Evolutionary conservation across 1,139 yeast genomes (phyloP).

Genomic region (Suhomyces ambrosiae): DNA sequence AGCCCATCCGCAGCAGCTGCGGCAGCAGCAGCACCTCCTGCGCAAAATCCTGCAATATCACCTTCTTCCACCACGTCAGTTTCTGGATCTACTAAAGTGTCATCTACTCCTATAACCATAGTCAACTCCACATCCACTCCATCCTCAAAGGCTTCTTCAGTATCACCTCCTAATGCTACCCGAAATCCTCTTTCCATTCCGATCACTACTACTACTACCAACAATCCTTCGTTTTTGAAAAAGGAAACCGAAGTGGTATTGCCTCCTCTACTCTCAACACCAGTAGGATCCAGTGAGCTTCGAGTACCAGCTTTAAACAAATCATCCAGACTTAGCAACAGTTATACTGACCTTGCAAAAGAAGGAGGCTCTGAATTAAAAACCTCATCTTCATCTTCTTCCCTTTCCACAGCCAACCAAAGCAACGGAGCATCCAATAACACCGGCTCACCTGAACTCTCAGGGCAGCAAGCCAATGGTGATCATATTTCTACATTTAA

Average conservation of each 20-base stretch:
- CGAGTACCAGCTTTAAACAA: constrained; percentile 12
- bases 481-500: constrained; percentile 18
- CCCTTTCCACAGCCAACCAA: constrained; percentile 2
- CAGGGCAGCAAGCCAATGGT: constrained; percentile 2
- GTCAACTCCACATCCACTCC: constrained; percentile 6
- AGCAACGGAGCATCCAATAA: background rate
- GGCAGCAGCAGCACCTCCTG: constrained; percentile 17
- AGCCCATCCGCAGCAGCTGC: constrained; percentile 18
- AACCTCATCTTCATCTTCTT: constrained; percentile 9
- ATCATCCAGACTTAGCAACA: constrained; percentile 13
- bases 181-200: constrained; percentile 11
- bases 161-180: constrained; percentile 9
- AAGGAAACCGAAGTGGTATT: constrained; percentile 9
- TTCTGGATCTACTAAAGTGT: constrained; percentile 6
- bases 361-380: constrained; percentile 2
- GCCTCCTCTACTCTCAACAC: constrained; percentile 11
- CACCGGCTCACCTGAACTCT: constrained; percentile 7
- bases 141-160: constrained; percentile 9
- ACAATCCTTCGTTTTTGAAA: constrained; percentile 9
- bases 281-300: constrained; percentile 11
- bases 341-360: constrained; percentile 11
- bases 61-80: constrained; percentile 1
- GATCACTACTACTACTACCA: constrained; percentile 4
- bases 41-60: constrained; percentile 6
- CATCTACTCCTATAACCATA: background rate